Conservation (phyloP, 2,329 filamentous ascomycete genomes). For the Apiospora sp. region DNA sequence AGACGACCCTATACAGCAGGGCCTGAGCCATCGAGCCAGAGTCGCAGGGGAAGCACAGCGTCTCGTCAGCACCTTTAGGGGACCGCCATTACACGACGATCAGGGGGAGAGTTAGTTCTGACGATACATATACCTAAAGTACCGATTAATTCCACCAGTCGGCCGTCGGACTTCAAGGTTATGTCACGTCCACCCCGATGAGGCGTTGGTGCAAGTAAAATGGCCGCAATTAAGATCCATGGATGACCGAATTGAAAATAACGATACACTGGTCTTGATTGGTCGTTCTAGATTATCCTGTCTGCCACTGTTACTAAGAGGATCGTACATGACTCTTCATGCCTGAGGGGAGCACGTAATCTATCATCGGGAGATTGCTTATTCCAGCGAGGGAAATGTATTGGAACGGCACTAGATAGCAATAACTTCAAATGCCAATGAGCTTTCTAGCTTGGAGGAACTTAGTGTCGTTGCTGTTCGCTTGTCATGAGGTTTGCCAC, state of each 20-base stretch:
- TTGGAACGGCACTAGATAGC: not conserved
- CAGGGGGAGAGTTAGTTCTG: too few relatives aligned
- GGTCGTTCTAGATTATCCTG: not conserved
- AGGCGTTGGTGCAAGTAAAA: not conserved
- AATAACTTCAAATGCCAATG: too few relatives aligned
- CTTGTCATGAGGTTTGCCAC: not conserved
- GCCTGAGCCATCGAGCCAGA: too few relatives aligned
- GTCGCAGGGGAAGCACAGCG: too few relatives aligned
- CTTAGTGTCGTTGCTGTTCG: not conserved
- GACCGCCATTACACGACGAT: too few relatives aligned
- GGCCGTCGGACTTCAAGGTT: too few relatives aligned
- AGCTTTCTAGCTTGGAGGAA: not conserved
- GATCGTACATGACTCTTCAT: not conserved
- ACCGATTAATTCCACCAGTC: too few relatives aligned
- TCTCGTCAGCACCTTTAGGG: too few relatives aligned
- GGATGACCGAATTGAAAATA: not conserved
- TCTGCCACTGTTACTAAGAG: not conserved
- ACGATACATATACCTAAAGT: too few relatives aligned
- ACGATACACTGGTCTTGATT: not conserved
- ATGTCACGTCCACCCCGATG: not conserved
- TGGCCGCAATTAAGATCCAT: not conserved
- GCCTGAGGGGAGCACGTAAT: not conserved
- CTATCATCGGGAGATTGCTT: not conserved
- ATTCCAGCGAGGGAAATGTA: not conserved
- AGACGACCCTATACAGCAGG: too few relatives aligned